A percentile compares a stretch with the other conserved stretches of the same genome.
These are phyloP conservation scores for Mycotypha africana DNA, from an alignment of 371 early-diverging fungal genomes.

Conservation along the genomic window DNA sequence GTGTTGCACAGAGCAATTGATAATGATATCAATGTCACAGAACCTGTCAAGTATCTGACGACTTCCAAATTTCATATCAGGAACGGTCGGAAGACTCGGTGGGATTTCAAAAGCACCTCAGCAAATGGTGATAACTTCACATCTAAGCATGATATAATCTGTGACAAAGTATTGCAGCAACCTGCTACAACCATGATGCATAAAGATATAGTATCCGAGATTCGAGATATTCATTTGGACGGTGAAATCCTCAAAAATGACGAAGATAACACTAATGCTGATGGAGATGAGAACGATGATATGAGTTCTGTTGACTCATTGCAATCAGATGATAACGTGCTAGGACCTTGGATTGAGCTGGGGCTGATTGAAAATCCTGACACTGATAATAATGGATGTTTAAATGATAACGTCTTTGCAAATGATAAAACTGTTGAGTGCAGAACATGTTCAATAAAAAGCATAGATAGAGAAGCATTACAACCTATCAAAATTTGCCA, in stretches of 20 bases:
- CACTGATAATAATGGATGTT: not conserved
- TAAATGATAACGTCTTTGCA: too few relatives aligned
- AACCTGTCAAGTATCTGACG: too few relatives aligned
- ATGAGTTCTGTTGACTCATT: constrained; percentile 14
- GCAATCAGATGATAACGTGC: constrained; percentile 36
- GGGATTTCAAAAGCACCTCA: constrained; percentile 9
- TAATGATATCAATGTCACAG: too few relatives aligned
- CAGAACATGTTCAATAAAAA: too few relatives aligned
- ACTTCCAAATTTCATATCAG: not conserved
- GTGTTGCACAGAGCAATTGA: too few relatives aligned
- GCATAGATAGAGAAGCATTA: too few relatives aligned
- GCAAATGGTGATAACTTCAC: too few relatives aligned
- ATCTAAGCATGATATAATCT: too few relatives aligned
- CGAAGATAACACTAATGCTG: not conserved
- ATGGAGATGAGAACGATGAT: not conserved
- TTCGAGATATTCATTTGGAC: not conserved
- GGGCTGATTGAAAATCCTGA: constrained; percentile 5
- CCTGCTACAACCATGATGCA: too few relatives aligned
- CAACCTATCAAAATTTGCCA: not conserved
- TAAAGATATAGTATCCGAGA: not conserved
- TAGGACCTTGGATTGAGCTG: constrained; percentile 37
- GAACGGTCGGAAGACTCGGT: constrained; percentile 13
- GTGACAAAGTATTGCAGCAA: too few relatives aligned
- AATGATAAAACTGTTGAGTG: not conserved
- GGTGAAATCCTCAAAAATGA: not conserved